Base-by-base conservation (phyloP, 805 yeast genomes). In the Candida cerambycidarum region DNA sequence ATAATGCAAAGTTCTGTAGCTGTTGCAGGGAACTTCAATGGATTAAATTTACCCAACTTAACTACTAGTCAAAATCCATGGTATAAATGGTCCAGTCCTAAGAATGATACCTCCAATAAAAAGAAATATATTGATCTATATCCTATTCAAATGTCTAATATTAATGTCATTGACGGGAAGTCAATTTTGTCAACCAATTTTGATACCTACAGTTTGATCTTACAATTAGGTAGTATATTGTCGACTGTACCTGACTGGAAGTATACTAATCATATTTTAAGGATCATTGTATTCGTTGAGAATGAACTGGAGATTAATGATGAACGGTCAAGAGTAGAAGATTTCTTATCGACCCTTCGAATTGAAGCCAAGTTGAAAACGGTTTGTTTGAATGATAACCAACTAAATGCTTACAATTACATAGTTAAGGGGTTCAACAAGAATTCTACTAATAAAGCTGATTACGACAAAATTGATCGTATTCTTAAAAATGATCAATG, bases 111-210 rank as follows among this genome's bases (percentile, higher is more conserved):
- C 7, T 13, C 38, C 13, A 25, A 21, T 15, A 21, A 33, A 14
- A 17, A 27, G 12, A 73, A 75, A 48, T 83, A 69, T 51, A 89
- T 93, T 55, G 99, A 93, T 60, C 65, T 93, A 29, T 93, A 95
- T 61, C 99, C 99, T 0, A 90, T 93, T 51, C 99, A 93, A 56
- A 93, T 93, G 97, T 83, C 95, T 3, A 92, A 95, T 0, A 80
- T 82, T 32, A 79, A 88, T 39, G 73, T 79, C 35, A 79, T 83
- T 43, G 75, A 79, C 40, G 90, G 90, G 4, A 78, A 78, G 42
- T 79, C 84, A 13, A 82, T 85, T 1, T 58, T 84, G 46, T 85
- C 96, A 0, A 89, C 96, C 3, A 93, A 93, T 57, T 89, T 93
- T 58, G 99, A 93, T 61, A 93, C 99, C 0, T 93, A 90, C 57